A percentile compares a stretch with the other conserved stretches of the same genome.
phyloP scores from a whole-genome alignment of 2,329 filamentous ascomycete genomes.

The Colletotrichum eremochloae region DNA sequence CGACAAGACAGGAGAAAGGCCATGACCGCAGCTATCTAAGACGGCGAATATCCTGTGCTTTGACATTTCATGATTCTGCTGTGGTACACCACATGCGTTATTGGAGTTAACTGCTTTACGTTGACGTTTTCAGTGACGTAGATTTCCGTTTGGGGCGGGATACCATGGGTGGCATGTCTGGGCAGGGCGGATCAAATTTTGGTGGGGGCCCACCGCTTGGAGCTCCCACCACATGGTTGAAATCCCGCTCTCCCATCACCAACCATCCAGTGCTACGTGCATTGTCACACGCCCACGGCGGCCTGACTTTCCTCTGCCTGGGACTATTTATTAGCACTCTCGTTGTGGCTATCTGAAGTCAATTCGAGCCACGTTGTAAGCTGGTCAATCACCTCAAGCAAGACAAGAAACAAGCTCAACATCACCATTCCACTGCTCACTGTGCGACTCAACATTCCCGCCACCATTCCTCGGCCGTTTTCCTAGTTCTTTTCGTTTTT shows the following conservation, averaged over 20 bases:
- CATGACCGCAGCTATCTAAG: neutral
- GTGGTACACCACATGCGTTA: neutral
- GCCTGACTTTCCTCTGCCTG: neutral
- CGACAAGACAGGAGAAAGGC: neutral
- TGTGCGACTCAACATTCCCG: neutral
- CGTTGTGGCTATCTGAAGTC: neutral
- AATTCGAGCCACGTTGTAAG: neutral
- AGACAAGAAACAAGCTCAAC: conserved; percentile 2
- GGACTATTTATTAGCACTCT: neutral
- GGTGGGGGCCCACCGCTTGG: neutral
- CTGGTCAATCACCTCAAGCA: neutral
- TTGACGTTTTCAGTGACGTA: neutral
- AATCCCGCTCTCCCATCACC: conserved; percentile 8
- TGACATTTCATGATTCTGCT: neutral
- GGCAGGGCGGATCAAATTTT: neutral
- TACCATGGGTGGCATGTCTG: too few relatives aligned
- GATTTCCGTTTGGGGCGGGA: too few relatives aligned
- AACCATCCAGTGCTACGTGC: conserved; percentile 7
- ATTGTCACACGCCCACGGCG: neutral
- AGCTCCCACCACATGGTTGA: neutral
- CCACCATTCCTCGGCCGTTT: neutral
- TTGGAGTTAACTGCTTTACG: neutral
- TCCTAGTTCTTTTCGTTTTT: neutral
- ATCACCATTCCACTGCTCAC: neutral
- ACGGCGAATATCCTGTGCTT: neutral